These are phyloP conservation scores for Cicer bijugum DNA, from an alignment of 306 rosid species.

Conservation along the genomic window DNA sequence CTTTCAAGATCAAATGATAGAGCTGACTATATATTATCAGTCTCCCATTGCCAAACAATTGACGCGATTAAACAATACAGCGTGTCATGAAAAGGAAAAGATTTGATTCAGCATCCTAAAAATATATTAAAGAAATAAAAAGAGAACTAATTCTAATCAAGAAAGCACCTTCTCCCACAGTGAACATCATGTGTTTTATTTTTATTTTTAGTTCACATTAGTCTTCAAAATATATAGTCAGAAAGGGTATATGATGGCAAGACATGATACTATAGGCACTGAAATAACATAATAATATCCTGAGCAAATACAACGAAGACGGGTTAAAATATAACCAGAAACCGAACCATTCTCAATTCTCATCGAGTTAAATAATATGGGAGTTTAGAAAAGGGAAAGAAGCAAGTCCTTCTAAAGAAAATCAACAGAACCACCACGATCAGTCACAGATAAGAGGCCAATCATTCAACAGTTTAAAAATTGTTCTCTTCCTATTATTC, in stretches of 20 bases:
- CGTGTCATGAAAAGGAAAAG: conserved; percentile 20
- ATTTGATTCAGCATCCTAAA: background rate
- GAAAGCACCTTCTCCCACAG: conserved; percentile 14
- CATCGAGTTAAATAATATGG: conserved; percentile 1
- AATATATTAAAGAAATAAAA: background rate
- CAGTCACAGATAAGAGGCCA: conserved; percentile 2
- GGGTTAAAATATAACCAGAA: conserved; percentile 3
- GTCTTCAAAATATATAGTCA: conserved; percentile 7
- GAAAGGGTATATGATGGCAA: background rate
- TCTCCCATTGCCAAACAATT: conserved; percentile 19
- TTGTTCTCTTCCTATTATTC: conserved; percentile 25
- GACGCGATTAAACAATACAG: background rate
- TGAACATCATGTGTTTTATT: conserved; percentile 16
- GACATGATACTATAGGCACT: background rate
- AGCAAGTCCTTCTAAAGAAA: conserved; percentile 16
- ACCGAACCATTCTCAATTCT: background rate
- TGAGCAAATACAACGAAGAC: background rate
- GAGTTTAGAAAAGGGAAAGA: conserved; percentile 15
- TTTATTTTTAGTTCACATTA: conserved; percentile 27
- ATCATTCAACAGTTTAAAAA: conserved; percentile 4
- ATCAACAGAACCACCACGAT: conserved; percentile 32
- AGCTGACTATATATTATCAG: background rate
- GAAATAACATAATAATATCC: conserved; percentile 23
- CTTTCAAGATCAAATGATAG: conserved; percentile 23
- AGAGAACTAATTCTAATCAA: background rate